Base-by-base conservation (phyloP, 345 rosid species). In the Carallia brachiata region DNA sequence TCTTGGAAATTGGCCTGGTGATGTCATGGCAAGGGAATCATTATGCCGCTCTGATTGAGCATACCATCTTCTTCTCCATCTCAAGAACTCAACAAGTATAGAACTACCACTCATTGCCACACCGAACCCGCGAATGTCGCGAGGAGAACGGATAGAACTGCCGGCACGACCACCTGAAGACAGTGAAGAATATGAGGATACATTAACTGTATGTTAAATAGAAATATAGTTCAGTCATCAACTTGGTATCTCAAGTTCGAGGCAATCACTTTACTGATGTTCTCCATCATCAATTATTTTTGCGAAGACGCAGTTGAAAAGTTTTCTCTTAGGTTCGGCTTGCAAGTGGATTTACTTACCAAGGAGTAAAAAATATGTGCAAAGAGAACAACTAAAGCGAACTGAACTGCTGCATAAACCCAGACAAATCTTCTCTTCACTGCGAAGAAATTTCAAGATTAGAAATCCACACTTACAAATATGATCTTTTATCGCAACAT, bases 71-170 rank as follows among this genome's bases (percentile, higher is more conserved):
- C 90, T 82, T 78, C 78, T 84, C 90, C 90, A 95, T 81, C 97
- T 86, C 63, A 81, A 56, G 73, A 90, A 75, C 90, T 95, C 99
- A 12, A 92, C 84, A 19, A 89, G 17, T 28, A 91, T 82, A n/a
- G 99, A 90, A 70, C 96, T 89, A 30, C 86, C 89, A 58, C 97
- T 86, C 95, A 90, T 91, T 13, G 96, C 84, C 0, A 89, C 85
- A 54, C 97, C 97, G 58, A 90, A 39, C 97, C 97, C 1, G 95
- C 81, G 76, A 95, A 90, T 66, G 97, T 87, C 5, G 99, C 89
- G 0, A 95, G 85, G 59, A 90, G 88, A 56, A 90, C 76, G 0
- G 97, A 87, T 68, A 95, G 81, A 70, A 92, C 87, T 23, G 97
- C 84, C 77, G 85, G 93, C 63, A 90, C 70, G 8, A 69, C 63